Percentiles rank a stretch among this genome's conserved stretches.
These are phyloP conservation scores for Lophium mytilinum DNA, from an alignment of 495 filamentous ascomycete species.

Conservation along the genomic window DNA sequence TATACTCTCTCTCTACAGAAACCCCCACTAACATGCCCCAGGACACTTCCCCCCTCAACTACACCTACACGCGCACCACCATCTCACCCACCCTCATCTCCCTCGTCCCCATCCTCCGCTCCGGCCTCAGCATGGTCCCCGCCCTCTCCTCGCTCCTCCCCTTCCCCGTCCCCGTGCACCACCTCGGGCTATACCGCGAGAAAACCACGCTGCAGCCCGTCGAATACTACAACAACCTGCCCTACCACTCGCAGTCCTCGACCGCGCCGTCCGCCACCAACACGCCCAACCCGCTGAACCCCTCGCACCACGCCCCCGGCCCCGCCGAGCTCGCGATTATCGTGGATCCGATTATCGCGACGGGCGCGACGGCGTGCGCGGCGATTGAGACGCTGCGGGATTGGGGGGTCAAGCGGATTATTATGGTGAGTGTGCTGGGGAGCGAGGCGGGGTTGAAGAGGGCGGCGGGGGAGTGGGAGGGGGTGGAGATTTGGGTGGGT, in stretches of 20 bases:
- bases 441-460: conserved; percentile 55
- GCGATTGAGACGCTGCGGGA: conserved; percentile 83
- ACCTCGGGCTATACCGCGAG: conserved; percentile 90
- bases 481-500: conserved; percentile 74
- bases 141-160: conserved; percentile 81
- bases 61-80: conserved; percentile 54
- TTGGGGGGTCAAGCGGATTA: conserved; percentile 77
- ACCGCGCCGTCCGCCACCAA: conserved; percentile 30
- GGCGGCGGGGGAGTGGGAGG: conserved; percentile 69
- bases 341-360: conserved; percentile 88
- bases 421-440: conserved; percentile 70
- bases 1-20: neutral
- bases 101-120: conserved; percentile 86
- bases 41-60: conserved; percentile 68
- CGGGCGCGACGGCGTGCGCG: conserved; percentile 79
- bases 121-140: conserved; percentile 83
- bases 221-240: conserved; percentile 98
- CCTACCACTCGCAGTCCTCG: conserved; percentile 49
- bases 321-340: conserved; percentile 63
- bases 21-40: conserved; percentile 29
- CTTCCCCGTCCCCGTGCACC: conserved; percentile 71
- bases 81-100: conserved; percentile 58
- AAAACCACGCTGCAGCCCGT: conserved; percentile 76
- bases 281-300: too few relatives aligned
- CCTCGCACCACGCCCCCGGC: conserved; percentile 34